Conservation (phyloP, 371 early-diverging fungal genomes). For the Mucor mucedo region DNA sequence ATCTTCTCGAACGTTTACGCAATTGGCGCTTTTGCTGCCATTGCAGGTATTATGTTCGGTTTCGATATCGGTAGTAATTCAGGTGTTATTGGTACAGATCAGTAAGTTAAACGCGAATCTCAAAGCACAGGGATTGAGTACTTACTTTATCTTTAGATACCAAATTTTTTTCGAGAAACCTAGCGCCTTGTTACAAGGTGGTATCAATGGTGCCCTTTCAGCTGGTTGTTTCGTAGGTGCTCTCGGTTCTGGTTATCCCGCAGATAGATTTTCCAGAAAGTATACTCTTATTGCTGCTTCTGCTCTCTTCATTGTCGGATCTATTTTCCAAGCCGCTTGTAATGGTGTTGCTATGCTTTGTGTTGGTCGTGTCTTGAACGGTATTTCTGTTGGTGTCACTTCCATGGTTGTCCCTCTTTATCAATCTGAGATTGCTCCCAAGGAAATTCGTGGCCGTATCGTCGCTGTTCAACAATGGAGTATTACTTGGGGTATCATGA, state of each 20-base stretch:
- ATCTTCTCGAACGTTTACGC: constrained; percentile 2
- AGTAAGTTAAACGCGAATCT: constrained; percentile 32
- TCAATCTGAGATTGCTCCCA: constrained; percentile 73
- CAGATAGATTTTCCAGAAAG: constrained; percentile 50
- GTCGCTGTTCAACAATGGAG: constrained; percentile 79
- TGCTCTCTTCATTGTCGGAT: constrained; percentile 40
- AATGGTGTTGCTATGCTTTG: constrained; percentile 42
- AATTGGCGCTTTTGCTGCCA: constrained; percentile 60
- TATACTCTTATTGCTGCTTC: constrained; percentile 45
- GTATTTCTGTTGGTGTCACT: constrained; percentile 52
- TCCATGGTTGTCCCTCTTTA: constrained; percentile 50
- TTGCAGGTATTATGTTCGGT: constrained; percentile 68
- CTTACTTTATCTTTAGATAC: constrained; percentile 32
- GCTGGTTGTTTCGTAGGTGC: constrained; percentile 51
- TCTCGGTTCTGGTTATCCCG: constrained; percentile 48
- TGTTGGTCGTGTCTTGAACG: constrained; percentile 47
- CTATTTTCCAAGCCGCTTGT: constrained; percentile 44
- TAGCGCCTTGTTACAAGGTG: constrained; percentile 53
- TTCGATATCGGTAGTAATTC: constrained; percentile 67
- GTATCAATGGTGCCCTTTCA: constrained; percentile 60
- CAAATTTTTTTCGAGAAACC: constrained; percentile 63
- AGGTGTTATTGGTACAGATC: constrained; percentile 59
- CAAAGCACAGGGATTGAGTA: neutral
- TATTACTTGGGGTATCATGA: constrained; percentile 69
- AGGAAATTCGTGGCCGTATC: constrained; percentile 60